These are phyloP conservation scores for Xylaria sp. DNA, from an alignment of 2,329 filamentous ascomycete species.

Conservation along the genomic window DNA sequence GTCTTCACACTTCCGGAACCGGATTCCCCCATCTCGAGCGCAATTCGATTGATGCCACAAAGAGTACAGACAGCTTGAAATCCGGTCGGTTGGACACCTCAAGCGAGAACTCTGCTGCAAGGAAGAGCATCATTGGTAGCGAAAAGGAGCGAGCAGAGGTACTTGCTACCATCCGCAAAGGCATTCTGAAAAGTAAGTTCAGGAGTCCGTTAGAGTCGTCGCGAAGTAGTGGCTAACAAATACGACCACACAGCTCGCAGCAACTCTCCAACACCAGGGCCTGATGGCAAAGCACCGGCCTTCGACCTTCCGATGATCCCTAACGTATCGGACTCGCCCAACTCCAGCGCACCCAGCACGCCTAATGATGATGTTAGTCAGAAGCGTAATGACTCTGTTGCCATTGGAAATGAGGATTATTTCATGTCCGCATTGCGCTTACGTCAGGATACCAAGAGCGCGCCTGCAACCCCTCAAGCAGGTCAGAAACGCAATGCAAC, in stretches of 20 bases:
- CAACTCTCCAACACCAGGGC: constrained; percentile 73
- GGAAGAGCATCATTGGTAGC: constrained; percentile 90
- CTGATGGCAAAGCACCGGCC: constrained; percentile 62
- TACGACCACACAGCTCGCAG: constrained; percentile 63
- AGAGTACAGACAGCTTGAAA: constrained; percentile 53
- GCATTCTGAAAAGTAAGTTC: constrained; percentile 85
- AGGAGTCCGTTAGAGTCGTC: background rate
- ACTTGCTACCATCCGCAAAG: constrained; percentile 90
- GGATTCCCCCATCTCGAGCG: constrained; percentile 86
- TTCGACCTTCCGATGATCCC: constrained; percentile 71
- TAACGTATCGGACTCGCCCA: constrained; percentile 78
- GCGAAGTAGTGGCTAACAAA: constrained; percentile 10
- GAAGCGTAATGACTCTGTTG: constrained; percentile 73
- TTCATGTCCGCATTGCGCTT: constrained; percentile 82
- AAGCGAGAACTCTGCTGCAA: constrained; percentile 68
- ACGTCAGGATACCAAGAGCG: constrained; percentile 79
- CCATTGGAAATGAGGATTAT: constrained; percentile 86
- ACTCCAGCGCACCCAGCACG: constrained; percentile 87
- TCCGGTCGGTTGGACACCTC: constrained; percentile 66
- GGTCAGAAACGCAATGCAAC: constrained; percentile 67
- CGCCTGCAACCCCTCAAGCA: constrained; percentile 78
- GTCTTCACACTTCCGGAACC: constrained; percentile 75
- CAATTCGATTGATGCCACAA: constrained; percentile 77
- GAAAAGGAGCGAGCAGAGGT: constrained; percentile 92
- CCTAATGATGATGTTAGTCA: constrained; percentile 81